Conservation (phyloP, 305 asterid genomes). For the Rubia balearica region DNA sequence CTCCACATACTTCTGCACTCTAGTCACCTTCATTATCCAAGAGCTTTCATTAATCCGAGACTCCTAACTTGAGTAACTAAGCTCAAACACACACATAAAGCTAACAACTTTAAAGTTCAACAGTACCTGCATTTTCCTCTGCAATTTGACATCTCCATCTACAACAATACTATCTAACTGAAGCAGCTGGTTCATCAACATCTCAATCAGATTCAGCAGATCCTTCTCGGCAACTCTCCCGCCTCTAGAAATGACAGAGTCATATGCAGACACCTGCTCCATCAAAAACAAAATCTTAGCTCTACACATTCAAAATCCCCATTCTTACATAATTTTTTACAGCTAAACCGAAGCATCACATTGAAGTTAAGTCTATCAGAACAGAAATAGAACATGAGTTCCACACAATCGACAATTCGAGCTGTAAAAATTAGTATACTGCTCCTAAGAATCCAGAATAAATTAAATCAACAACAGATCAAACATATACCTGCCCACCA, state of each 20-base stretch:
- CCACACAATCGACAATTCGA: background rate
- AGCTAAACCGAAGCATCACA: too few relatives aligned
- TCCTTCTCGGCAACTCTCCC: constrained; percentile 70
- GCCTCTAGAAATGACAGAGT: constrained; percentile 58
- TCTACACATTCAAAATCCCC: background rate
- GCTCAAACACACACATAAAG: background rate
- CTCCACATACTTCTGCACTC: constrained; percentile 77
- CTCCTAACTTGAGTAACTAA: background rate
- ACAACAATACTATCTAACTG: constrained; percentile 62
- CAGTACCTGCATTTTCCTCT: constrained; percentile 84
- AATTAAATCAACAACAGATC: background rate
- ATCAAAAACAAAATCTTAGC: constrained; percentile 7
- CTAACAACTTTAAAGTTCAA: background rate
- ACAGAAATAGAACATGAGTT: constrained; percentile 5
- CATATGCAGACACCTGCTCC: constrained; percentile 62
- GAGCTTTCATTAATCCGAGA: background rate
- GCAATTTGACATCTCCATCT: constrained; percentile 70
- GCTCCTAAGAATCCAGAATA: background rate
- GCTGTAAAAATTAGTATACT: too few relatives aligned
- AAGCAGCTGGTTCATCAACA: constrained; percentile 74
- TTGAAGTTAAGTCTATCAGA: background rate
- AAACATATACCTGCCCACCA: constrained; percentile 54
- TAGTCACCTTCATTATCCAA: constrained; percentile 39
- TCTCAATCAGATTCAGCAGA: constrained; percentile 49
- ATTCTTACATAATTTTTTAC: background rate